These are phyloP conservation scores for Solanum chmielewskii DNA, from an alignment of 257 asterid species.

Conservation along the genomic window DNA sequence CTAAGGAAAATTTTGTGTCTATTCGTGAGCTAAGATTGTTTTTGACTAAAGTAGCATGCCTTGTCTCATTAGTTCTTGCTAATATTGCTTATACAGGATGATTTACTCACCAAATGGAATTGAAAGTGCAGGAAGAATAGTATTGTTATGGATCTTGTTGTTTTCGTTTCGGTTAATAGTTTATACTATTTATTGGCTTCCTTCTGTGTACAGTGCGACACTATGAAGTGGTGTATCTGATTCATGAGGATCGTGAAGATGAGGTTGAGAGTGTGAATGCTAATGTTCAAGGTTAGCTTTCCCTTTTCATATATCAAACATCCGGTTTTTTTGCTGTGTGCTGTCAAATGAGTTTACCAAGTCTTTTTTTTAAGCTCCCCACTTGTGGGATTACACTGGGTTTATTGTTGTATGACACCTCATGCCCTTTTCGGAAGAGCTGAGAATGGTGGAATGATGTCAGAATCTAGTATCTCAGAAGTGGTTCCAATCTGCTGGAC, in stretches of 20 bases:
- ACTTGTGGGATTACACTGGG: neutral
- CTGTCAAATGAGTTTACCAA: neutral
- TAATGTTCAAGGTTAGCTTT: conserved; percentile 66
- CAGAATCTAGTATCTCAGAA: neutral
- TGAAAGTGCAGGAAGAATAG: neutral
- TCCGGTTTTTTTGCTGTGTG: neutral
- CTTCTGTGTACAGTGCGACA: conserved; percentile 59
- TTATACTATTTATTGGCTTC: neutral
- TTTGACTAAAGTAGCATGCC: neutral
- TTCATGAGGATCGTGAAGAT: conserved; percentile 69
- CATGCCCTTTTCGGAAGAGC: neutral
- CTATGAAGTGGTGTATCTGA: conserved; percentile 87
- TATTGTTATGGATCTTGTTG: neutral
- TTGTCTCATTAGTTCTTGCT: neutral
- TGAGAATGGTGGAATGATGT: neutral
- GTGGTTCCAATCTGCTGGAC: neutral
- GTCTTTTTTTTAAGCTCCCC: neutral
- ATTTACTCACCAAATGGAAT: neutral
- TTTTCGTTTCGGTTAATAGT: neutral
- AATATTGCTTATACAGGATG: neutral
- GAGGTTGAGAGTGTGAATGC: conserved; percentile 69
- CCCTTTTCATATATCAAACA: neutral
- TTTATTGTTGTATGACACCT: neutral
- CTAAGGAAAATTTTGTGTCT: neutral
- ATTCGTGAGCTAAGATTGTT: neutral